Evolutionary conservation across 495 filamentous ascomycete genomes (phyloP), one percentile per base, ranked within the genome.

Genomic region (Stereocaulon alpinum): DNA sequence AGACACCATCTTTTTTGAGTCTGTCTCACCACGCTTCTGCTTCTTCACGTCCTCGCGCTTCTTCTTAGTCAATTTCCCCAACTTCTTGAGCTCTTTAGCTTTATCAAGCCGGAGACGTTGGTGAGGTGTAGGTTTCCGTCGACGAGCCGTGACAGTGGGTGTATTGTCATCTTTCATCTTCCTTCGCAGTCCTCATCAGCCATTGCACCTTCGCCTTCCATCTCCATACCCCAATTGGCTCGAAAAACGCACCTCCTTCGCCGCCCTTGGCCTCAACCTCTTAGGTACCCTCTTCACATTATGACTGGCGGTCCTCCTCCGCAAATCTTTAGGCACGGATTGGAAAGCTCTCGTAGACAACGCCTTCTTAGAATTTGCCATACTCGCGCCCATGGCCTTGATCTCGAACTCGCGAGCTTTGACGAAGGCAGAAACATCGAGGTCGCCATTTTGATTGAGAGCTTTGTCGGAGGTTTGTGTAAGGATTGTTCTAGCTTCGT

Each of bases 251-350:
- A 85, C 82, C 77, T 98, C 93, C 67, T 77, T 80, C 64, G 74
- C 81, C 2, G 88, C 90, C 66, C 87, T 77, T 29, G 67, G 73
- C 59, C 84, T 79, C 63, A 98, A 73, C 62, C 87, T 75, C 66
- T 82, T 87, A 29, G 93, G 93, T n/a, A 98, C 85, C 55, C 84
- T 80, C 72, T 94, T 95, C 45, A 87, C 86, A 81, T 97, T 95
- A 70, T 98, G 93, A 69, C 89, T 94, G 22, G 91, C 93, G 0
- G 93, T 95, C 62, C 93, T 78, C 56, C 93, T 77, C 50, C 93
- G 76, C 80, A 98, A 73, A 49, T 85, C 82, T 60, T 88, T 81
- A 0, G 93, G 93, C 15, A 98, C 87, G 58, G 85, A 77, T 71
- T 98, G 93, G 66, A 96, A 96, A 12, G 91, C 91, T 56, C 93